Base-by-base conservation (phyloP, 371 early-diverging fungal genomes). In the Actinomucor elegans region DNA sequence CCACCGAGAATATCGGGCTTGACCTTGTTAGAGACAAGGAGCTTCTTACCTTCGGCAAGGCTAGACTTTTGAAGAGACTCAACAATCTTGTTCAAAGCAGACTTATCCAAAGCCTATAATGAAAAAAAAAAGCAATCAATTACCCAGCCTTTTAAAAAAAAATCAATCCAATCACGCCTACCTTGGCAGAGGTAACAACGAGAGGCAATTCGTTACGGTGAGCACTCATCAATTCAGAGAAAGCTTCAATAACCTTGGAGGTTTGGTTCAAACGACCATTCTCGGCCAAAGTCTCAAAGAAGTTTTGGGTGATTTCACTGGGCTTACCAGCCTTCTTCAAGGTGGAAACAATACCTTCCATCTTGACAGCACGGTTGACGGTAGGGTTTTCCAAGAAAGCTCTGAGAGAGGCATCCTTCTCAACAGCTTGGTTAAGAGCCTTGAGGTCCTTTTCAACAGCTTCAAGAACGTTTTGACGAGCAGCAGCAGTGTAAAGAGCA, bases 1-100 rank as follows among this genome's bases (percentile, higher is more conserved):
- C 98, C 98, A 67, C 98, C 98, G 48, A 97, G 77, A 69, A 98
- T 92, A 68, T 85, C 76, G 55, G 96, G 88, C 83, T 97, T 92
- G 57, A 89, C 90, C 91, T 92, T 94, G 93, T 91, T 93, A 71
- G 86, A 80, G 52, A 94, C 77, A 49, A 88, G 72, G 58, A 94
- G 76, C 66, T 84, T 80, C 68, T 73, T 71, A 43, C 75, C 73
- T 52, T 71, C 69, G 48, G 79, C 72, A 42, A 84, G 64, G 29
- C 54, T 62, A 50, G 75, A 69, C 69, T 83, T 83, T 57, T 67
- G 67, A 28, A 84, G 66, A 24, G 77, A 54, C 8, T 75, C 77
- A 46, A 69, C 67, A 45, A 84, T 66, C 67, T 77, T 75, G 60
- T 70, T 79, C 67, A 81, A 65, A 28, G 65, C 66, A 38, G 71